phyloP scores from a whole-genome alignment of 306 rosid species.

The Leucaena leucocephala region DNA sequence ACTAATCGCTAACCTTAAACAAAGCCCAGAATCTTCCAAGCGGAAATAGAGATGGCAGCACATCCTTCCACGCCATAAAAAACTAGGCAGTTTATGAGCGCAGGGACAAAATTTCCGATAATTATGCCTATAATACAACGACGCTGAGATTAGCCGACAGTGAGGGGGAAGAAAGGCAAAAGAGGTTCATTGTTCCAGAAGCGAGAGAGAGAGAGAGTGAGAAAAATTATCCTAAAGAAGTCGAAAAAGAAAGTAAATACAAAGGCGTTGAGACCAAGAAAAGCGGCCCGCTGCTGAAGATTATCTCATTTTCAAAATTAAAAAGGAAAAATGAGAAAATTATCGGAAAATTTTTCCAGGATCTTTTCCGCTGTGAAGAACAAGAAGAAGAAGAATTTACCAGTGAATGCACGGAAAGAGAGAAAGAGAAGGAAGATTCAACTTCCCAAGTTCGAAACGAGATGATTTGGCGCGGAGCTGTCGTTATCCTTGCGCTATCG shows the following conservation, averaged over 20 bases:
- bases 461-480: slow-evolving; percentile 40
- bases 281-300: slow-evolving; percentile 32
- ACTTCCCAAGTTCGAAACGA: slow-evolving; percentile 25
- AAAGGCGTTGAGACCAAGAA: neutral
- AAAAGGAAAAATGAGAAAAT: neutral
- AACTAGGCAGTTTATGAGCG: neutral
- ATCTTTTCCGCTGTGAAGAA: neutral
- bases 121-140: slow-evolving; percentile 16
- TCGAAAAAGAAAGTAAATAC: neutral
- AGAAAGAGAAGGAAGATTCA: neutral
- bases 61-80: slow-evolving; percentile 39
- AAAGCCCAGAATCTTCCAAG: slow-evolving; percentile 25
- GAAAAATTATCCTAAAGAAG: slow-evolving; percentile 39
- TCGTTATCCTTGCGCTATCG: neutral
- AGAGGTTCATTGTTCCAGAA: neutral
- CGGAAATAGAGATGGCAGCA: slow-evolving; percentile 18
- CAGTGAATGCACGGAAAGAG: neutral
- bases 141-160: slow-evolving; percentile 13
- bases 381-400: slow-evolving; percentile 7
- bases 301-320: neutral
- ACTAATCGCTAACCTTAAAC: slow-evolving; percentile 41
- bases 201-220: neutral
- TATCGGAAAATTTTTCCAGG: neutral
- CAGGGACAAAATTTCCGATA: slow-evolving; percentile 18
- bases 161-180: neutral